Evolutionary conservation across 441 rosid genomes (phyloP).

Genomic region (Gossypium davidsonii): DNA sequence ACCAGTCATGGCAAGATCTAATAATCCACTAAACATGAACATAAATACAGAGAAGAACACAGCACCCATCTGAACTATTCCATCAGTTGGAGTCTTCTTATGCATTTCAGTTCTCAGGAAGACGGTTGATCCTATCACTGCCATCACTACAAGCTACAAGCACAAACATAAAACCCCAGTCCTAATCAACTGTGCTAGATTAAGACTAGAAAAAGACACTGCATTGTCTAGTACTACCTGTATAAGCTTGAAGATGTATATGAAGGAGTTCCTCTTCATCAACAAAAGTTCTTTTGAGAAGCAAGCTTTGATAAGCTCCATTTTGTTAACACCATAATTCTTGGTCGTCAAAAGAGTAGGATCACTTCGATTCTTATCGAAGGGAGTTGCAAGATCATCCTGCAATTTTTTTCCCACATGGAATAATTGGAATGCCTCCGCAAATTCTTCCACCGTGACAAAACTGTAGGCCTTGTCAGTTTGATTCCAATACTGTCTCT

Average conservation of each 20-base stretch:
- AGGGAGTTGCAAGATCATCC: slow-evolving; percentile 33
- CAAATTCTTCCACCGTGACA: slow-evolving; percentile 33
- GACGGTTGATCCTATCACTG: slow-evolving; percentile 23
- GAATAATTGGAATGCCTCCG: slow-evolving; percentile 37
- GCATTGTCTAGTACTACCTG: slow-evolving; percentile 20
- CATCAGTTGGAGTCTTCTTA: slow-evolving; percentile 34
- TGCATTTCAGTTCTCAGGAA: slow-evolving; percentile 35
- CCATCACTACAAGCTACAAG: slow-evolving; percentile 31
- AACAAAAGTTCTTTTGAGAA: slow-evolving; percentile 27
- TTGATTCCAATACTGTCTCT: slow-evolving; percentile 45
- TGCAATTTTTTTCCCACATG: slow-evolving; percentile 26
- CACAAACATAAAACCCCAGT: not conserved
- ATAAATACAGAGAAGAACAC: slow-evolving; percentile 41
- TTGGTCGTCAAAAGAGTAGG: slow-evolving; percentile 35
- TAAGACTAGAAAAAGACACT: not conserved
- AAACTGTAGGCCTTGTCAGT: slow-evolving; percentile 31
- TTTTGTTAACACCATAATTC: slow-evolving; percentile 38
- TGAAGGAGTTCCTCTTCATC: slow-evolving; percentile 39
- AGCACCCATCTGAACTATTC: slow-evolving; percentile 57
- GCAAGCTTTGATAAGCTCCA: slow-evolving; percentile 38
- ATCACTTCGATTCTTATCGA: slow-evolving; percentile 32
- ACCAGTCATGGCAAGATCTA: slow-evolving; percentile 65
- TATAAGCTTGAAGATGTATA: slow-evolving; percentile 33
- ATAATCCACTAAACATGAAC: slow-evolving; percentile 57
- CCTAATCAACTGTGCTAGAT: not conserved